Conservation (phyloP, 2,329 filamentous ascomycete genomes). For the Coniella vitis region DNA sequence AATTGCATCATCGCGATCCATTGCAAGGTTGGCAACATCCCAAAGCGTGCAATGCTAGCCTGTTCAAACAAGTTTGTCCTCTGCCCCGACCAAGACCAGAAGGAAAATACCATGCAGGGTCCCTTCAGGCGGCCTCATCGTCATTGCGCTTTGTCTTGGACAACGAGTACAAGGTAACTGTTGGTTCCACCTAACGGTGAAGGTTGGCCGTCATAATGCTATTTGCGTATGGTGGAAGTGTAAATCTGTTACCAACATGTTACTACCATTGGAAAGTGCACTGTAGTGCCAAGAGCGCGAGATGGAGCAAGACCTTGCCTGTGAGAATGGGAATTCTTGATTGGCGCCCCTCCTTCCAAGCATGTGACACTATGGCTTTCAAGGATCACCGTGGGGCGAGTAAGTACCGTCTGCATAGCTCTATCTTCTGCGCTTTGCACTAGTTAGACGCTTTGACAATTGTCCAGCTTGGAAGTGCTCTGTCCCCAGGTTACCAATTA, state of each 20-base stretch:
- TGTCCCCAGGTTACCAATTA: too few relatives aligned
- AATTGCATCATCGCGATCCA: conserved; percentile 2
- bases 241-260: background rate
- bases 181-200: background rate
- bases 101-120: background rate
- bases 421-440: too few relatives aligned
- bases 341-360: too few relatives aligned
- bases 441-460: too few relatives aligned
- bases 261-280: too few relatives aligned
- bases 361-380: too few relatives aligned
- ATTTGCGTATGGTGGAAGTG: background rate
- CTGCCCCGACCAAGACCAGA: background rate
- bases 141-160: conserved; percentile 1
- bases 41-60: background rate
- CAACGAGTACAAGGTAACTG: background rate
- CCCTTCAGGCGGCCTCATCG: background rate
- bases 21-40: background rate
- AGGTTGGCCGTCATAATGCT: background rate
- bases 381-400: too few relatives aligned
- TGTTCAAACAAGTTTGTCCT: background rate
- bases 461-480: too few relatives aligned
- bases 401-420: too few relatives aligned
- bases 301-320: background rate
- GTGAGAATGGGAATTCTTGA: too few relatives aligned
- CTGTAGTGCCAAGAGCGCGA: too few relatives aligned